These are phyloP conservation scores for Tricholomella constricta DNA, from an alignment of 768 basidiomycete species.

Conservation along the genomic window DNA sequence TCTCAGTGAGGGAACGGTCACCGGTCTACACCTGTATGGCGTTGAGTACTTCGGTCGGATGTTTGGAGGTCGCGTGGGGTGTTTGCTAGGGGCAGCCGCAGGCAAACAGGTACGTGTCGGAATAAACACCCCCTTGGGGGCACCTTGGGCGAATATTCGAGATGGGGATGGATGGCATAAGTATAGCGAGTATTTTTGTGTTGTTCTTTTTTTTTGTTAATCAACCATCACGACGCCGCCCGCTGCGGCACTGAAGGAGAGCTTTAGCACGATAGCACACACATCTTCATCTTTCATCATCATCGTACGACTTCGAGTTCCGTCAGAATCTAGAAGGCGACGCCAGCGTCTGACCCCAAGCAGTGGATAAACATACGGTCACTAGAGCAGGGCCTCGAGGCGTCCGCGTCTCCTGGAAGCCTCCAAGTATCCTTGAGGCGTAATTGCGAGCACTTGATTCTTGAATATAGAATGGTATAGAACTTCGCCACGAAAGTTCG, in stretches of 20 bases:
- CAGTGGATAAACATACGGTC: neutral
- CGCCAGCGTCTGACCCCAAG: neutral
- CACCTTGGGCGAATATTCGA: neutral
- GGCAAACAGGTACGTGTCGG: neutral
- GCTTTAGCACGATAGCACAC: no score
- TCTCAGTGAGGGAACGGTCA: no score
- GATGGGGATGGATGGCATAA: no score
- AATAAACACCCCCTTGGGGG: constrained; percentile 2
- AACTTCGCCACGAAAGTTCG: neutral
- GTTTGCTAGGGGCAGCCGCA: neutral
- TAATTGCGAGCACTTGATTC: neutral
- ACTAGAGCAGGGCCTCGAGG: neutral
- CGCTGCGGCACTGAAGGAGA: no score
- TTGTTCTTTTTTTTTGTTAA: no score
- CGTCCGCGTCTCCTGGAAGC: neutral
- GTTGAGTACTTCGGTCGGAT: neutral
- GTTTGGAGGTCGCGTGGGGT: neutral
- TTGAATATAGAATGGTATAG: neutral
- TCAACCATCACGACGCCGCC: neutral
- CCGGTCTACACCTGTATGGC: no score
- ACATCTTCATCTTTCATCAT: neutral
- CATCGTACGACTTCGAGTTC: neutral
- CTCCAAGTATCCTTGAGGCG: constrained; percentile 3
- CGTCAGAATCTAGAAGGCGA: neutral
- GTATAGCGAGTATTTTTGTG: no score